Evolutionary conservation across 305 asterid species (phyloP).

Genomic region (Rubia balearica): DNA sequence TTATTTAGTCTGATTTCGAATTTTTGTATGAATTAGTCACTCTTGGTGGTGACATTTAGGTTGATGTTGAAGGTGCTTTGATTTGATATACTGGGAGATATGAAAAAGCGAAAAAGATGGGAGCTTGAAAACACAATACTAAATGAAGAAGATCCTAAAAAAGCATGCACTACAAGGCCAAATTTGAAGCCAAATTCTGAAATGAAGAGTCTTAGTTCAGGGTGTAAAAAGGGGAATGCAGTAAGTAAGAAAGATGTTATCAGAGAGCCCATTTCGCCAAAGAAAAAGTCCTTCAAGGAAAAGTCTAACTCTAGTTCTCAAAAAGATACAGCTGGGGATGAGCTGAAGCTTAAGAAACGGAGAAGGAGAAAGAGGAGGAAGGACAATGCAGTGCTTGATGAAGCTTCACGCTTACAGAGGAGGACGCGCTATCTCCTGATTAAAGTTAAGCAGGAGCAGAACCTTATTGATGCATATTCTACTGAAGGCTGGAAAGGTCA

Average conservation of each 20-base stretch:
- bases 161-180: conserved; percentile 32
- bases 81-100: conserved; percentile 22
- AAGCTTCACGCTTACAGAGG: conserved; percentile 76
- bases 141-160: conserved; percentile 30
- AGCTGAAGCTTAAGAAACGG: conserved; percentile 31
- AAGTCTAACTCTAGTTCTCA: conserved; percentile 28
- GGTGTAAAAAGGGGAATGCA: conserved; percentile 27
- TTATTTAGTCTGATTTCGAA: not conserved
- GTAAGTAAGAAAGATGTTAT: conserved; percentile 38
- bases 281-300: conserved; percentile 46
- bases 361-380: conserved; percentile 50
- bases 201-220: conserved; percentile 26
- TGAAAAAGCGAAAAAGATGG: conserved; percentile 22
- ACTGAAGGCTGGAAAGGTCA: conserved; percentile 98
- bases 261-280: conserved; percentile 31
- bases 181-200: conserved; percentile 37
- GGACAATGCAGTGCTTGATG: conserved; percentile 53
- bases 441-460: conserved; percentile 89
- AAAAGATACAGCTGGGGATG: conserved; percentile 24
- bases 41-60: conserved; percentile 5
- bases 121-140: conserved; percentile 17
- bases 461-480: conserved; percentile 92
- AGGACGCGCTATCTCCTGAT: conserved; percentile 76
- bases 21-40: not conserved
- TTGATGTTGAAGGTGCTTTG: conserved; percentile 10